Conservation (phyloP, 192 early-diverging fungal genomes). For the Gorgonomyces haynaldii region DNA sequence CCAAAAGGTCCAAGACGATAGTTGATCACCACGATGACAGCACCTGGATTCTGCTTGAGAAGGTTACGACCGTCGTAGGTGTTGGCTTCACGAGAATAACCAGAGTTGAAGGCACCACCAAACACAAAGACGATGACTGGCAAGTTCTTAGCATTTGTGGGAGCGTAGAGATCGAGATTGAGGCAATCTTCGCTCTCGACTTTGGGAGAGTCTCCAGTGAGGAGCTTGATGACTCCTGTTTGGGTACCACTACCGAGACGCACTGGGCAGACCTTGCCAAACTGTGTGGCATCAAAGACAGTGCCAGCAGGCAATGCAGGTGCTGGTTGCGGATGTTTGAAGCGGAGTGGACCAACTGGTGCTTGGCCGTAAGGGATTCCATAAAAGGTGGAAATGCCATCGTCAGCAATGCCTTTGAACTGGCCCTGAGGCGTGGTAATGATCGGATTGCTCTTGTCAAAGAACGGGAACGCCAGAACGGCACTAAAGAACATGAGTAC, state of each 20-base stretch:
- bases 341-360: not conserved
- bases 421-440: not conserved
- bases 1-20: conserved; percentile 31
- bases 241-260: not conserved
- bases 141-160: conserved; percentile 6
- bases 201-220: conserved; percentile 5
- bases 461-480: too few relatives aligned
- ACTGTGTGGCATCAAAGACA: not conserved
- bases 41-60: not conserved
- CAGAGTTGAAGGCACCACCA: conserved; percentile 24
- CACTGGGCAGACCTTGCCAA: not conserved
- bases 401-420: conserved; percentile 3
- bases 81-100: conserved; percentile 12
- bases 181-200: conserved; percentile 25
- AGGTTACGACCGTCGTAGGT: conserved; percentile 8
- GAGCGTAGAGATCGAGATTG: conserved; percentile 23
- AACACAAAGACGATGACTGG: conserved; percentile 23
- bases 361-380: conserved; percentile 3
- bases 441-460: not conserved
- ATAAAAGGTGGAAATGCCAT: not conserved
- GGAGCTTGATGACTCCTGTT: not conserved
- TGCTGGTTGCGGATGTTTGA: conserved; percentile 1
- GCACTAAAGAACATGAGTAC: too few relatives aligned
- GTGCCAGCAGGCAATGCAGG: not conserved
- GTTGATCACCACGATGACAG: conserved; percentile 29